phyloP scores from a whole-genome alignment of 2,329 filamentous ascomycete genomes.

The Colletotrichum lentis region DNA sequence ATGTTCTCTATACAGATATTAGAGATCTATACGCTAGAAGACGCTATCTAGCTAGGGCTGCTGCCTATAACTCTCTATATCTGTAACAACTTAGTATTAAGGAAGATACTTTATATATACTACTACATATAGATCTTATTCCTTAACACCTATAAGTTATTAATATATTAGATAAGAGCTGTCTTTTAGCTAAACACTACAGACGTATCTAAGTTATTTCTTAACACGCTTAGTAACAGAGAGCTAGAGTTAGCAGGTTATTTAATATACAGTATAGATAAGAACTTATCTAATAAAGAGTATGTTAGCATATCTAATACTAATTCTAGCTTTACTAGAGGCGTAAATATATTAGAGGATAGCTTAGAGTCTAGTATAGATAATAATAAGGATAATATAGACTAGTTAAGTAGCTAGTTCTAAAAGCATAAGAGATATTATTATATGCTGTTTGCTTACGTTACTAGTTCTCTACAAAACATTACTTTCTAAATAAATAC shows the following conservation, averaged over 20 bases:
- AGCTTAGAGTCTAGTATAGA: not conserved
- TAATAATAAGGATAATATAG: not conserved
- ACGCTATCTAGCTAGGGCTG: not conserved
- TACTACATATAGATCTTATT: not conserved
- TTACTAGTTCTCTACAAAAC: not conserved
- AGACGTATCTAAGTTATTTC: not conserved
- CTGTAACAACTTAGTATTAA: not conserved
- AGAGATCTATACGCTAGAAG: slow-evolving; percentile 1
- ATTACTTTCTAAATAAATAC: not conserved
- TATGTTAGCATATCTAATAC: not conserved
- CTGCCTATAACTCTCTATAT: not conserved
- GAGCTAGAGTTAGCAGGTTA: not conserved
- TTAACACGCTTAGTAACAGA: not conserved
- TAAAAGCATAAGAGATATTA: not conserved
- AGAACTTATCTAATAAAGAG: not conserved
- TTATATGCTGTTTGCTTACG: not conserved
- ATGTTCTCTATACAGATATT: slow-evolving; percentile 1
- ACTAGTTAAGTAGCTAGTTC: not conserved
- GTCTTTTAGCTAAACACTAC: slow-evolving; percentile 7
- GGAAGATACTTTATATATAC: slow-evolving; percentile 5
- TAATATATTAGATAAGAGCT: not conserved
- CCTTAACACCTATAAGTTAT: not conserved
- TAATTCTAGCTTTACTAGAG: not conserved
- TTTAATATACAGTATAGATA: not conserved
- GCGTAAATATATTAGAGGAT: not conserved